A percentile compares a stretch with the other conserved stretches of the same genome.
Evolutionary conservation across 495 filamentous ascomycete genomes (phyloP).

Genomic region (Penicillium atrosanguineum): DNA sequence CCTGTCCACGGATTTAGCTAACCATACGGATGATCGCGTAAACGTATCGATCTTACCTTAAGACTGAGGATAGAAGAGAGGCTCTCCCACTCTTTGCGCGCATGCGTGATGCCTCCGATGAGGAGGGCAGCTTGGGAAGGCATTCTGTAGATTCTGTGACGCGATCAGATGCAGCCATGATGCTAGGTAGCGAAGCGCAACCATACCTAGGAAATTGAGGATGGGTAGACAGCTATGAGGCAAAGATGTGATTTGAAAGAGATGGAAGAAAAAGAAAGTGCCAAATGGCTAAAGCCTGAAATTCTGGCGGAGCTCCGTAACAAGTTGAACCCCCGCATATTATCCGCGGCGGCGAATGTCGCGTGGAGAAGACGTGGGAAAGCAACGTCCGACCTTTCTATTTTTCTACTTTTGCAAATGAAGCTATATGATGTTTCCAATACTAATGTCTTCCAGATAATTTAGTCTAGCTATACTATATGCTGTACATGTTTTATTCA

Average conservation of each 20-base stretch:
- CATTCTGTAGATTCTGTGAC: constrained; percentile 23
- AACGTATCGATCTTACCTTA: constrained; percentile 39
- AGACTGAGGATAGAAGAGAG: constrained; percentile 50
- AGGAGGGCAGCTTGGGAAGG: constrained; percentile 49
- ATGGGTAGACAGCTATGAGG: background rate
- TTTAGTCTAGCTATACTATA: no score
- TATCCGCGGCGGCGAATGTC: background rate
- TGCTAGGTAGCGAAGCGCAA: background rate
- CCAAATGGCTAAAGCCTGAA: background rate
- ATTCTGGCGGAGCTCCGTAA: constrained; percentile 5
- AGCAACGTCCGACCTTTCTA: background rate
- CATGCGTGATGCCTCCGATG: constrained; percentile 54
- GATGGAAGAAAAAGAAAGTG: constrained; percentile 6
- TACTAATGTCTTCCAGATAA: no score
- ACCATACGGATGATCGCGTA: background rate
- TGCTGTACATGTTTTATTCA: background rate
- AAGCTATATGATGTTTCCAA: background rate
- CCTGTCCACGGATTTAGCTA: constrained; percentile 31
- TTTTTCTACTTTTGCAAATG: background rate
- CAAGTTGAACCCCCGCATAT: background rate
- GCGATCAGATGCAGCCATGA: constrained; percentile 13
- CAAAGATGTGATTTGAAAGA: background rate
- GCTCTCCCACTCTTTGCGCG: constrained; percentile 56
- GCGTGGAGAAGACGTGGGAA: constrained; percentile 1
- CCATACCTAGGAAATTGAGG: background rate